These are phyloP conservation scores for Chaetomiaceae sp. DNA, from an alignment of 2,329 filamentous ascomycete species.

Conservation along the genomic window DNA sequence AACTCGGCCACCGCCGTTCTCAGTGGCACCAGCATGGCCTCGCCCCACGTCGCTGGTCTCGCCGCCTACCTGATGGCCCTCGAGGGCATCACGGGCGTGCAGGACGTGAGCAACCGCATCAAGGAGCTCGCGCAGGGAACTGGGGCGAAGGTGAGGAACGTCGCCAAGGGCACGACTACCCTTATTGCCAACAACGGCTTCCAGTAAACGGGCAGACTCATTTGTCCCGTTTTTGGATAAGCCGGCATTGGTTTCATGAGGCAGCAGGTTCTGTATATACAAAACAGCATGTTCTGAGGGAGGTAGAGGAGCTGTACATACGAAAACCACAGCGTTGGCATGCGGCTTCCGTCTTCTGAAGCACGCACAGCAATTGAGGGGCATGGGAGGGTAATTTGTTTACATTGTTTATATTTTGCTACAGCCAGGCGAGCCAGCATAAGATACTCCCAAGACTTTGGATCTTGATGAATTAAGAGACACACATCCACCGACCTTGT, in stretches of 20 bases:
- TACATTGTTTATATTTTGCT: neutral
- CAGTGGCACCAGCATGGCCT: conserved; percentile 60
- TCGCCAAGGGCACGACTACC: conserved; percentile 43
- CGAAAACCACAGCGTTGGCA: neutral
- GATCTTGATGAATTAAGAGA: too few relatives aligned
- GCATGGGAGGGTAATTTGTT: neutral
- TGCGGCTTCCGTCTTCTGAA: neutral
- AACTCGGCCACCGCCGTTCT: conserved; percentile 43
- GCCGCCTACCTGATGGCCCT: conserved; percentile 63
- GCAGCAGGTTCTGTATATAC: conserved; percentile 18
- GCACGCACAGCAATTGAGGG: neutral
- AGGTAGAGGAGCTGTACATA: conserved; percentile 7
- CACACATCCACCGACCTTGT: too few relatives aligned
- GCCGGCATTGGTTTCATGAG: neutral
- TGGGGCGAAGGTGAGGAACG: conserved; percentile 41
- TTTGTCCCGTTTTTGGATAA: neutral
- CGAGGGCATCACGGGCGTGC: conserved; percentile 44
- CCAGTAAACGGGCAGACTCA: neutral
- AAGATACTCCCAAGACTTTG: too few relatives aligned
- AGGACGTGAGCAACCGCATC: conserved; percentile 44
- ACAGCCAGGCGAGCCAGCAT: too few relatives aligned
- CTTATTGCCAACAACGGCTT: conserved; percentile 55
- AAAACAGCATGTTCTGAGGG: conserved; percentile 1
- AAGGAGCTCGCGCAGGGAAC: conserved; percentile 48
- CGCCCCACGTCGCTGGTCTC: conserved; percentile 63